Conservation (phyloP, 257 asterid genomes). For the Handroanthus guayacan region DNA sequence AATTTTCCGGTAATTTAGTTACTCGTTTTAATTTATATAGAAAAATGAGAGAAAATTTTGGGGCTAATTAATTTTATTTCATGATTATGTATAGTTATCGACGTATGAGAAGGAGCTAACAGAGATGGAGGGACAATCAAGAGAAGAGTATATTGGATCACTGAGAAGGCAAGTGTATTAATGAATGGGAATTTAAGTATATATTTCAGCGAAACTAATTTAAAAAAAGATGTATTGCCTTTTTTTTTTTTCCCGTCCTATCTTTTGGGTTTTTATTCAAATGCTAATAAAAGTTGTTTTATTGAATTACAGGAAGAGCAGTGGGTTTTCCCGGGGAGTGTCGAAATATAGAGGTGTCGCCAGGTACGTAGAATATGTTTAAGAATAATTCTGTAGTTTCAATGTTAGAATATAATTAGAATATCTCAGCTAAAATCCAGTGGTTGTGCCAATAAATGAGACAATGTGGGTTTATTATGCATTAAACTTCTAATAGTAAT, state of each 20-base stretch:
- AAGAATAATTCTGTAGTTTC: neutral
- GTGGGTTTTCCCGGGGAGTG: slow-evolving; percentile 89
- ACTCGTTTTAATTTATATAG: neutral
- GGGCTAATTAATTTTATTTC: slow-evolving; percentile 13
- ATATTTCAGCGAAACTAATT: neutral
- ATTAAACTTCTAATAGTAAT: neutral
- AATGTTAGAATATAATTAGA: neutral
- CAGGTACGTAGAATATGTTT: slow-evolving; percentile 46
- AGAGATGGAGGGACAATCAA: slow-evolving; percentile 77
- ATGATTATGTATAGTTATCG: slow-evolving; percentile 49
- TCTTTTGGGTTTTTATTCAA: neutral
- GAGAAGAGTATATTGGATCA: slow-evolving; percentile 92
- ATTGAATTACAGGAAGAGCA: slow-evolving; percentile 67
- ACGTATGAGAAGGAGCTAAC: slow-evolving; percentile 66
- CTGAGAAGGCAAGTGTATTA: slow-evolving; percentile 55
- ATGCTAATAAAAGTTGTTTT: neutral
- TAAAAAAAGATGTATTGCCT: no score
- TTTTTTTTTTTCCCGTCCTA: neutral
- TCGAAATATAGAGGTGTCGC: slow-evolving; percentile 94
- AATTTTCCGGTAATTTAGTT: slow-evolving; percentile 66
- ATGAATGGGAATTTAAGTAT: neutral
- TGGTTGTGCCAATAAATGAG: slow-evolving; percentile 26
- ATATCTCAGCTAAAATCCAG: neutral
- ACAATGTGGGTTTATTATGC: slow-evolving; percentile 14
- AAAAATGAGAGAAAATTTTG: neutral